A percentile compares a stretch with the other conserved stretches of the same genome.
Conservation (phyloP, 768 basidiomycete species). For the Serendipita indica region DNA sequence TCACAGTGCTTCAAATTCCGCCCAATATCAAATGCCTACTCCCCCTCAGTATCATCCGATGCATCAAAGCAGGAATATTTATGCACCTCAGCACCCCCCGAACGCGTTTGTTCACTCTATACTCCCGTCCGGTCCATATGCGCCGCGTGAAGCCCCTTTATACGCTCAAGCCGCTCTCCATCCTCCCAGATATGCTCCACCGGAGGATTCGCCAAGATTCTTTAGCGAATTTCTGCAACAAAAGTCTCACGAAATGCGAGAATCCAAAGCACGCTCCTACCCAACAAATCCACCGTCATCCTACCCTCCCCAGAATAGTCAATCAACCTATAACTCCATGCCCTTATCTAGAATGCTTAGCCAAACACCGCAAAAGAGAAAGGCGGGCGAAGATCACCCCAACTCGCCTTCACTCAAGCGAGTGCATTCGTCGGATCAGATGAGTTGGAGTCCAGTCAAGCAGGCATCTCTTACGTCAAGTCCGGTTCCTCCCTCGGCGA, state of each 20-base stretch:
- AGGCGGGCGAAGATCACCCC: constrained; percentile 37
- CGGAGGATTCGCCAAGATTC: constrained; percentile 44
- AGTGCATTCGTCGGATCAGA: constrained; percentile 22
- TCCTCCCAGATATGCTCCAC: constrained; percentile 10
- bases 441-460: constrained; percentile 6
- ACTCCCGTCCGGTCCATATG: not conserved
- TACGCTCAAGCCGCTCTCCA: constrained; percentile 7
- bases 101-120: not conserved
- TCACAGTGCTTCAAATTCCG: not conserved
- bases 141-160: not conserved
- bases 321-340: constrained; percentile 22
- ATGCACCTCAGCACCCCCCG: not conserved
- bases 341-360: constrained; percentile 19
- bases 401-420: constrained; percentile 55
- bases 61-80: not conserved
- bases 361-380: constrained; percentile 58
- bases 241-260: constrained; percentile 1
- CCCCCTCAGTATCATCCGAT: not conserved
- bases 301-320: constrained; percentile 17
- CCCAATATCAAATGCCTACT: not conserved
- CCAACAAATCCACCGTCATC: constrained; percentile 13
- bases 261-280: not conserved
- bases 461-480: constrained; percentile 14
- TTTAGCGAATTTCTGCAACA: constrained; percentile 48
- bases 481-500: constrained; percentile 13